Conservation (phyloP, 352 stramenopile genomes). For the Phytophthora citricola region DNA sequence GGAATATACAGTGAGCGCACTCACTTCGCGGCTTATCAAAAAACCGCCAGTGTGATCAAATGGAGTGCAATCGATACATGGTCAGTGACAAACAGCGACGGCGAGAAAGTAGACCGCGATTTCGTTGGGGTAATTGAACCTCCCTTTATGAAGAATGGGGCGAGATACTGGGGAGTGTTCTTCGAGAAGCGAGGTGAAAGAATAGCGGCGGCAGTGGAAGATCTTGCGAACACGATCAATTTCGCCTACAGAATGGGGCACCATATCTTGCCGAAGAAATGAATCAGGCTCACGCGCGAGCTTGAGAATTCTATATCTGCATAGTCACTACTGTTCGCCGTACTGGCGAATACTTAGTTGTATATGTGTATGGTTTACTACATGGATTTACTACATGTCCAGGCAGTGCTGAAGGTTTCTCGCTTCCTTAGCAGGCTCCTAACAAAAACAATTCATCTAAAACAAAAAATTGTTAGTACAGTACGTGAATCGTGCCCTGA, state of each 20-base stretch:
- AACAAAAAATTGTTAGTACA: too few species aligned
- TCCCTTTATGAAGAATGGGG: not conserved
- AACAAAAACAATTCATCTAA: conserved; percentile 8
- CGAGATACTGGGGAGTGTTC: not conserved
- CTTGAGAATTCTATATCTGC: too few species aligned
- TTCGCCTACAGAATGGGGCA: not conserved
- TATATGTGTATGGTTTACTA: not conserved
- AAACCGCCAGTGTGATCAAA: not conserved
- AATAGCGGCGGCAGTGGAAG: not conserved
- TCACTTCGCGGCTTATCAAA: not conserved
- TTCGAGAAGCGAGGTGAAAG: not conserved
- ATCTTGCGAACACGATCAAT: not conserved
- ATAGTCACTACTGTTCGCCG: too few species aligned
- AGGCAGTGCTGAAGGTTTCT: conserved; percentile 17
- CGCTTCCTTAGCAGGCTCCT: conserved; percentile 13
- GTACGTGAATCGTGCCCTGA: not conserved
- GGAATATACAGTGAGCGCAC: not conserved
- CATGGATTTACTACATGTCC: conserved; percentile 4
- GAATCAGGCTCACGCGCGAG: not conserved
- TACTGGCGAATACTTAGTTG: too few species aligned
- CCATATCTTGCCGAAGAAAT: not conserved
- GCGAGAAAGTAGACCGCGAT: not conserved
- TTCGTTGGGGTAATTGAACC: not conserved
- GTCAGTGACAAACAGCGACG: not conserved
- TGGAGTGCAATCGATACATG: not conserved